Conservation (phyloP, 2,329 filamentous ascomycete genomes). For the Epichloe aotearoae region DNA sequence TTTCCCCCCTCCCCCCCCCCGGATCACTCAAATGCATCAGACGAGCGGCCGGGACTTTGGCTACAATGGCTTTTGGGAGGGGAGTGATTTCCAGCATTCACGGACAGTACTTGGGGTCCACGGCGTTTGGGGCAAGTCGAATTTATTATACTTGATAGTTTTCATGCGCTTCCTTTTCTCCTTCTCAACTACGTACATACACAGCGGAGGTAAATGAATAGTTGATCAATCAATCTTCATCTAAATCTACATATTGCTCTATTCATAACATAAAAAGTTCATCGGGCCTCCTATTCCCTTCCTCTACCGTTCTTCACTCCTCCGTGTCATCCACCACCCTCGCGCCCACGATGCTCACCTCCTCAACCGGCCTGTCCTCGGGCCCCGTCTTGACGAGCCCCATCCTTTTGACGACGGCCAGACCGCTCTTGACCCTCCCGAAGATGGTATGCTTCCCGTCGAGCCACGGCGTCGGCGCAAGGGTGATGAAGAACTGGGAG, state of each 20-base stretch:
- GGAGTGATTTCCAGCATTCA: constrained; percentile 10
- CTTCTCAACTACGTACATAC: neutral
- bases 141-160: neutral
- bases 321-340: constrained; percentile 46
- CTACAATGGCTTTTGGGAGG: constrained; percentile 5
- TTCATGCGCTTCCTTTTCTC: neutral
- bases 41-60: constrained; percentile 8
- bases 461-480: constrained; percentile 89
- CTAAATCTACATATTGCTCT: no score
- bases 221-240: no score
- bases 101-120: constrained; percentile 6
- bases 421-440: constrained; percentile 71
- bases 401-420: constrained; percentile 76
- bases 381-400: constrained; percentile 71
- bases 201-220: neutral
- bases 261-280: no score
- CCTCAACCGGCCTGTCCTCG: constrained; percentile 69
- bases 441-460: constrained; percentile 98
- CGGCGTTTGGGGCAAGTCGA: constrained; percentile 9
- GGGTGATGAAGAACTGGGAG: constrained; percentile 89
- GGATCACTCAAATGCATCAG: constrained; percentile 7
- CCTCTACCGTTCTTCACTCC: constrained; percentile 3
- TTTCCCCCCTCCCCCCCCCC: neutral
- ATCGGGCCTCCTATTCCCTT: neutral
- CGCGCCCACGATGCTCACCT: constrained; percentile 68